Conservation (phyloP, 2,329 filamentous ascomycete genomes). For the Ophiostoma australiae region DNA sequence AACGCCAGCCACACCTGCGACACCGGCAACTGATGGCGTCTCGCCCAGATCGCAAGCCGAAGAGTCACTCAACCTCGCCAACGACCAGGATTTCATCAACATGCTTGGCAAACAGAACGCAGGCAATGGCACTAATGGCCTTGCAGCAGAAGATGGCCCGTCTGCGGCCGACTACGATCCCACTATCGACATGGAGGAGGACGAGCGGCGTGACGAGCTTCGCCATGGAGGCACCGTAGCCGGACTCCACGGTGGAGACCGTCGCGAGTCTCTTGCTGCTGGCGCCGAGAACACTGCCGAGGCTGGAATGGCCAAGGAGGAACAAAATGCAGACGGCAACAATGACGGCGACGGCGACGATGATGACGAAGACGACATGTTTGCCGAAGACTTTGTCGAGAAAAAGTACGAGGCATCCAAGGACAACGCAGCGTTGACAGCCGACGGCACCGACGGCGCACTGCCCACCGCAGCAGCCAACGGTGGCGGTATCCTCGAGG, state of each 20-base stretch:
- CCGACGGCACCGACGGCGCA: conserved; percentile 34
- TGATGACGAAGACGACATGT: conserved; percentile 74
- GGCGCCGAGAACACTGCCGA: conserved; percentile 25
- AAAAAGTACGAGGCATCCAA: conserved; percentile 53
- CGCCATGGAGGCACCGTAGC: conserved; percentile 51
- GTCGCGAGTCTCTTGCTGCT: conserved; percentile 29
- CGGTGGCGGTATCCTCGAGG: conserved; percentile 76
- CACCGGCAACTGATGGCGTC: conserved; percentile 27
- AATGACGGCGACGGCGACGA: conserved; percentile 18
- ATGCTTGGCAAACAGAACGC: conserved; percentile 43
- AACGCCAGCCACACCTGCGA: conserved; percentile 34
- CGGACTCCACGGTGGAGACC: conserved; percentile 42
- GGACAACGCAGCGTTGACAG: conserved; percentile 33
- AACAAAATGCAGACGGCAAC: background rate
- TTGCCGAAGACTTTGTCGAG: conserved; percentile 72
- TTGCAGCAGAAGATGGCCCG: conserved; percentile 61
- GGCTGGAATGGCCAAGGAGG: conserved; percentile 22
- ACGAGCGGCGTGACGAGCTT: conserved; percentile 64
- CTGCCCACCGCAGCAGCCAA: conserved; percentile 48
- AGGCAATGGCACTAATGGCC: background rate
- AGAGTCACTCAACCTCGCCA: conserved; percentile 56
- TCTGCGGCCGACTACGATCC: conserved; percentile 95
- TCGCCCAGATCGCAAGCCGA: conserved; percentile 40
- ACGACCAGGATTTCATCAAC: conserved; percentile 65
- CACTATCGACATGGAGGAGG: conserved; percentile 80